Base-by-base conservation (phyloP, 2,329 filamentous ascomycete species). In the Hymenoscyphus occultus region DNA sequence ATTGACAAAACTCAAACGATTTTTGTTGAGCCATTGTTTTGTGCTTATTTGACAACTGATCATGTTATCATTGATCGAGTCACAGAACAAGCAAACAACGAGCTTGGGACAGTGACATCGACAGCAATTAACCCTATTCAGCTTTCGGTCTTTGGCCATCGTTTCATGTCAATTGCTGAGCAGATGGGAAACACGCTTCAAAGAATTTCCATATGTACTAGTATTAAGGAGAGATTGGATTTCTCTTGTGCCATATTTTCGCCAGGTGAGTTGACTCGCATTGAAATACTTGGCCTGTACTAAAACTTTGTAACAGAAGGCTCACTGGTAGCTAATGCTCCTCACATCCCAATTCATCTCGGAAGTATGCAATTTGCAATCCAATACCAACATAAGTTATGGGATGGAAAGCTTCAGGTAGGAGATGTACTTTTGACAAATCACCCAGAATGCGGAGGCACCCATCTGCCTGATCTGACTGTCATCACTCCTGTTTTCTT, bases 1-100 rank as follows among this genome's bases (percentile, higher is more conserved):
- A 91, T 92, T 1, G 93, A 93, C 71, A 88, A 89, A 5, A 93
- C 90, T 0, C 93, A 97, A 77, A 97, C 93, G 0, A 94, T 97
- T 67, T 90, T 97, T 0, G 87, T 97, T 1, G 90, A 90, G 0
- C 93, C 93, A 0, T 86, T 84, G 39, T 86, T 91, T 2, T 86
- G 86, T 35, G 93, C 93, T 0, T 78, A 92, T 19, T 82, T 96
- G 39, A 39, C 65, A 4, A 40, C 59, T 14, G 86, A 95, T n/a
- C 93, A 96, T 71, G 91, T 97, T 3, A 83, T 97, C 14, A 92
- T 97, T 74, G 92, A 62, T 57, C 96, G 48, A 32, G 67, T 5
- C 39, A 51, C 45, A n/a, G 59, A 22, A n/a, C 16, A 35, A 32
- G 60, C 19, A 56, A 39, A 14, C n/a, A 64, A 59, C n/a, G 54